These are phyloP conservation scores for Scolecobasidium constrictum DNA, from an alignment of 2,329 filamentous ascomycete genomes.

Conservation along the genomic window DNA sequence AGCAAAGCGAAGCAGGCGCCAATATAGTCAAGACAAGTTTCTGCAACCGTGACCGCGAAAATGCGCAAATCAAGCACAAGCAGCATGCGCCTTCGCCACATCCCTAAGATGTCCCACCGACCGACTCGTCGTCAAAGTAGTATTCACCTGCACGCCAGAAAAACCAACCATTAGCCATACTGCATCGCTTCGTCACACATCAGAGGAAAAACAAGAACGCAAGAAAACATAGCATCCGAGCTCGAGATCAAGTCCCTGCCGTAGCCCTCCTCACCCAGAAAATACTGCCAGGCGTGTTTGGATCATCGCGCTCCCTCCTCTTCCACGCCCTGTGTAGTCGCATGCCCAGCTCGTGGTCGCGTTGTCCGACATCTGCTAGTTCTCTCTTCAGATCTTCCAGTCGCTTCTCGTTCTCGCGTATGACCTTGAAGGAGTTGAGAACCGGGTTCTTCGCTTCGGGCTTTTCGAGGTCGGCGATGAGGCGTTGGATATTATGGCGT, in stretches of 20 bases:
- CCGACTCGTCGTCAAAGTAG: constrained; percentile 10
- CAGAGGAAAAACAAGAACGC: constrained; percentile 18
- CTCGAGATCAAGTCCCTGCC: neutral
- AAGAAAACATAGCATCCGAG: no score
- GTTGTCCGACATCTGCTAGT: constrained; percentile 23
- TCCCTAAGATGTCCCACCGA: no score
- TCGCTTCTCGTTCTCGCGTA: constrained; percentile 22
- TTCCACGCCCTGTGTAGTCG: constrained; percentile 28
- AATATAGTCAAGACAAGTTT: no score
- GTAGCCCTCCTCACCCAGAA: constrained; percentile 30
- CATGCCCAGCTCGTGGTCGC: constrained; percentile 29
- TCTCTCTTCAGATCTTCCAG: constrained; percentile 26
- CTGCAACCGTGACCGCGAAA: no score
- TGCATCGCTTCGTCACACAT: no score
- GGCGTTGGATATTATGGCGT: constrained; percentile 24
- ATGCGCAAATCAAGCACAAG: no score
- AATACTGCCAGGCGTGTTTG: constrained; percentile 18
- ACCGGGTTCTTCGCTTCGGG: constrained; percentile 26
- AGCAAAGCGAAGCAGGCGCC: no score
- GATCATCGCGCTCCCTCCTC: constrained; percentile 27
- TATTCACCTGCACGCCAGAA: no score
- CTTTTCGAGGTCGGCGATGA: constrained; percentile 23
- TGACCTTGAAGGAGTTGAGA: constrained; percentile 23
- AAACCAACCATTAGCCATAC: neutral
- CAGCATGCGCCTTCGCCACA: no score